Conservation (phyloP, 2,329 filamentous ascomycete genomes). For the Coniochaeta hoffmannii region DNA sequence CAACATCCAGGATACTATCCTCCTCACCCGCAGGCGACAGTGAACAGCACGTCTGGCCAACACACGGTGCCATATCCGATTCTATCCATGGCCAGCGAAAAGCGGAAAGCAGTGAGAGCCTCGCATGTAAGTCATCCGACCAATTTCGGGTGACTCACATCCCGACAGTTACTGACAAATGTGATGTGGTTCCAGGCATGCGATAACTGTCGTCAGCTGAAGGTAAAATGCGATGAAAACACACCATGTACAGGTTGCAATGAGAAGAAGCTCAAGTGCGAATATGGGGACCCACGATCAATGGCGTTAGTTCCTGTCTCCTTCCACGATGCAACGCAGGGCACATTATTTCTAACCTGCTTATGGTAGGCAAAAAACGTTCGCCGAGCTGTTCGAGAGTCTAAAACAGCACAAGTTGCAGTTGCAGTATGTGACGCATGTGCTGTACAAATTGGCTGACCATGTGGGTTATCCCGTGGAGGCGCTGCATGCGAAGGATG, state of each 20-base stretch:
- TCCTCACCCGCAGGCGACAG: conserved; percentile 31
- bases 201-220: conserved; percentile 78
- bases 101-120: conserved; percentile 58
- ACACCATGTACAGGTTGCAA: conserved; percentile 80
- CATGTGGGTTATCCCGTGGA: conserved; percentile 18
- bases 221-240: conserved; percentile 87
- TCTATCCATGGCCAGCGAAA: conserved; percentile 36
- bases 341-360: not conserved
- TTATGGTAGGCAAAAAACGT: conserved; percentile 45
- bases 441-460: conserved; percentile 1
- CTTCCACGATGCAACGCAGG: not conserved
- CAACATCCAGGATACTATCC: conserved; percentile 34
- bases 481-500: conserved; percentile 11
- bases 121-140: conserved; percentile 43
- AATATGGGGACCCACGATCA: conserved; percentile 84
- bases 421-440: conserved; percentile 27
- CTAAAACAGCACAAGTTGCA: conserved; percentile 30
- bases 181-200: conserved; percentile 58
- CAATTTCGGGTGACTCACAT: not conserved
- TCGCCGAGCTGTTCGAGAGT: conserved; percentile 53
- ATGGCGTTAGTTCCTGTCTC: conserved; percentile 41
- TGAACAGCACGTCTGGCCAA: conserved; percentile 31
- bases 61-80: conserved; percentile 26
- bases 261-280: conserved; percentile 76
- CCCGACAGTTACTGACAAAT: not conserved